phyloP scores from a whole-genome alignment of 768 basidiomycete genomes.

The Kwoniella europaea region DNA sequence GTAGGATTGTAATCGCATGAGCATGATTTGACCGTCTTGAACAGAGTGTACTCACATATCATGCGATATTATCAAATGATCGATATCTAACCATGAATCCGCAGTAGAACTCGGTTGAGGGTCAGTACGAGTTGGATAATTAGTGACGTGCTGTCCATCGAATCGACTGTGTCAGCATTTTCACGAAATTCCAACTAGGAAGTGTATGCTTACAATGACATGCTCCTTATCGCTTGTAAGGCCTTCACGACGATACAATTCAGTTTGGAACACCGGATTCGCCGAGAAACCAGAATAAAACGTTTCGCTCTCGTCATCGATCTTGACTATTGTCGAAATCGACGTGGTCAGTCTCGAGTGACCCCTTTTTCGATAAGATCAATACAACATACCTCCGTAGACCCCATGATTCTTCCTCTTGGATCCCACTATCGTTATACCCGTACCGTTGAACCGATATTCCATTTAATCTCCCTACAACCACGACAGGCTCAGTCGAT shows the following conservation, averaged over 20 bases:
- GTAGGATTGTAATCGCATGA: neutral
- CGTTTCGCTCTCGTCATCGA: slow-evolving; percentile 13
- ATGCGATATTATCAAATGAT: slow-evolving; percentile 13
- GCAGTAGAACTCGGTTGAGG: neutral
- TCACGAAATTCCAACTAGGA: too few relatives aligned
- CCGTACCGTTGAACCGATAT: slow-evolving; percentile 39
- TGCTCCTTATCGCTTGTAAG: slow-evolving; percentile 25
- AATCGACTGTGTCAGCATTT: too few relatives aligned
- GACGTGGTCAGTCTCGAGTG: too few relatives aligned
- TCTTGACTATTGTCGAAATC: too few relatives aligned
- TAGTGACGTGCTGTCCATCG: slow-evolving; percentile 6
- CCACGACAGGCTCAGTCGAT: too few relatives aligned
- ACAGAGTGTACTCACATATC: neutral
- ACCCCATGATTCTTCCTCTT: slow-evolving; percentile 37
- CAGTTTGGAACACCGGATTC: slow-evolving; percentile 14
- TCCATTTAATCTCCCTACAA: slow-evolving; percentile 36
- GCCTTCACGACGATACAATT: slow-evolving; percentile 18
- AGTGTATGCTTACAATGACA: slow-evolving; percentile 19
- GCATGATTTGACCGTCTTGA: neutral
- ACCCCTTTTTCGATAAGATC: too few relatives aligned
- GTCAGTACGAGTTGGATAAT: slow-evolving; percentile 12
- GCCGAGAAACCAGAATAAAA: slow-evolving; percentile 2
- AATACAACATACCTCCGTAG: slow-evolving; percentile 18
- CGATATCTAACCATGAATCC: slow-evolving; percentile 17
- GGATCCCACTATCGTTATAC: slow-evolving; percentile 32